Evolutionary conservation across 1,139 yeast genomes (phyloP).

Genomic region (Sugiyamaella neomexicana): DNA sequence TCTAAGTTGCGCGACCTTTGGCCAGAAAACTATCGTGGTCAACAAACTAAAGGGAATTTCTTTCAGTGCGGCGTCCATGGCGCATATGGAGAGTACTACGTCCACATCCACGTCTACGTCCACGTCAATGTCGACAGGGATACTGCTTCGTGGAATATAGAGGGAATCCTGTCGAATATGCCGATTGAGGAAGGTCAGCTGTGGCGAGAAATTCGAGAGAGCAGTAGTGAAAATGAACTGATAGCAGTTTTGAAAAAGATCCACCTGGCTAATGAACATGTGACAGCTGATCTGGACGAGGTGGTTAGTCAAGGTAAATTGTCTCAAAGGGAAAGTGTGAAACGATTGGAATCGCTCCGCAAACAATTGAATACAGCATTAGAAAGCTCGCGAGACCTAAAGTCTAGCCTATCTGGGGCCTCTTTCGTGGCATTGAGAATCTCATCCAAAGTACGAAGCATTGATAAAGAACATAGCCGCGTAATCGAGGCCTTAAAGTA

Average conservation of each 20-base stretch:
- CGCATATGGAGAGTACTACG: background rate
- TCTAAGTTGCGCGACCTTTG: too few relatives aligned
- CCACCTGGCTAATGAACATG: constrained; percentile 10
- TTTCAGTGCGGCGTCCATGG: background rate
- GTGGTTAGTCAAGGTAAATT: constrained; percentile 20
- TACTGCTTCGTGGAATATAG: background rate
- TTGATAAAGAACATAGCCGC: constrained; percentile 70
- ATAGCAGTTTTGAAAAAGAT: constrained; percentile 18
- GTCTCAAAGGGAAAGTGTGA: constrained; percentile 26
- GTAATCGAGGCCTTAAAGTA: constrained; percentile 65
- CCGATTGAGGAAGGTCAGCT: background rate
- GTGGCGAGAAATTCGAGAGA: constrained; percentile 6
- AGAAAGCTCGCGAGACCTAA: constrained; percentile 49
- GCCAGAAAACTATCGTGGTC: too few relatives aligned
- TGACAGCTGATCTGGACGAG: constrained; percentile 17
- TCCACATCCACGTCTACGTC: too few relatives aligned
- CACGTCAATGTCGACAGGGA: background rate
- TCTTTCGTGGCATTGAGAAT: constrained; percentile 65
- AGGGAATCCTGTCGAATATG: background rate
- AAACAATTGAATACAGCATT: constrained; percentile 38
- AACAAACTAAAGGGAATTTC: too few relatives aligned
- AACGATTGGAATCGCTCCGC: constrained; percentile 35
- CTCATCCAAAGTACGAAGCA: constrained; percentile 65
- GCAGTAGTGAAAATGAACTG: constrained; percentile 19
- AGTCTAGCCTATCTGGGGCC: constrained; percentile 56